Percentiles rank a stretch among this genome's conserved stretches.
These are phyloP conservation scores for Eruca vesicaria DNA, from an alignment of 441 rosid species.

Conservation along the genomic window DNA sequence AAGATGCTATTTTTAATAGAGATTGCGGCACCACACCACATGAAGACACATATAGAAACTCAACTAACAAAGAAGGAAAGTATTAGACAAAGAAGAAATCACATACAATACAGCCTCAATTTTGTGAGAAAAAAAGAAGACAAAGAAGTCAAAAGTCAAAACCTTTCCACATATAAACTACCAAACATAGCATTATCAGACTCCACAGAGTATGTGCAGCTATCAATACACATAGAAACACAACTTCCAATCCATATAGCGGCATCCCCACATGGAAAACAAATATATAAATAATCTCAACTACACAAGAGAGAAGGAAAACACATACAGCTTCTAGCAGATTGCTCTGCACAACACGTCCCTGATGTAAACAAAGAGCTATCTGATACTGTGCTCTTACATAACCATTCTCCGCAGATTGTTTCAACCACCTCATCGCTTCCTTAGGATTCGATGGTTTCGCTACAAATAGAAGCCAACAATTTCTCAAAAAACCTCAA, in stretches of 20 bases:
- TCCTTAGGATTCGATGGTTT: conserved; percentile 54
- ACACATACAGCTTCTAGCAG: conserved; percentile 62
- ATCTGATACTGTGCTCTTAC: conserved; percentile 86
- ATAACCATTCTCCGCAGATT: conserved; percentile 62
- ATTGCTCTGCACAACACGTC: conserved; percentile 53
- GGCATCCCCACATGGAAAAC: background rate
- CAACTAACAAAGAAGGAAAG: background rate
- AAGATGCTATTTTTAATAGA: background rate
- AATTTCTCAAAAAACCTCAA: background rate
- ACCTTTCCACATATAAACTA: conserved; percentile 8
- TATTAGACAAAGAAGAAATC: background rate
- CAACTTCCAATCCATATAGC: background rate
- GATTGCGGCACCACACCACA: background rate
- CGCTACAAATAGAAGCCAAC: conserved; percentile 40
- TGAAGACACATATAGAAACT: background rate
- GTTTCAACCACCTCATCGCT: conserved; percentile 66
- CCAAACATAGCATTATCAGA: background rate
- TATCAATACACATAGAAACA: background rate
- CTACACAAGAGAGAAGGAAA: background rate
- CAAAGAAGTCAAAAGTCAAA: background rate
- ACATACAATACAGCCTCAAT: conserved; percentile 70
- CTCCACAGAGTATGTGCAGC: background rate
- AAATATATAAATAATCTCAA: background rate
- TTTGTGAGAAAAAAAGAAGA: background rate
- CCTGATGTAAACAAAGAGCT: conserved; percentile 84